Percentiles rank a stretch among this genome's conserved stretches.
These are phyloP conservation scores for Caulochytrium protostelioides DNA, from an alignment of 371 early-diverging fungal species.

Conservation along the genomic window DNA sequence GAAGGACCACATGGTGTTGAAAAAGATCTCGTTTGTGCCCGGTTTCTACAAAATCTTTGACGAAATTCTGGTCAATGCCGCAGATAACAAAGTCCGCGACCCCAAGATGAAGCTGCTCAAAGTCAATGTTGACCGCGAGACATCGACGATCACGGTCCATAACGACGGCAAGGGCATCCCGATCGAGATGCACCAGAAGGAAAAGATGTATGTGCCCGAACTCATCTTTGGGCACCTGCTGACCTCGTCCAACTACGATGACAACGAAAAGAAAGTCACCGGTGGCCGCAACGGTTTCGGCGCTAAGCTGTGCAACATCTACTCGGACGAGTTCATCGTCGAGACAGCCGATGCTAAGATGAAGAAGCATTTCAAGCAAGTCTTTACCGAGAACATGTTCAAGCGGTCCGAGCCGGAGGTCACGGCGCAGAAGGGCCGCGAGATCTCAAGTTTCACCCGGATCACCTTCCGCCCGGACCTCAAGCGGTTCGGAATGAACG, in stretches of 20 bases:
- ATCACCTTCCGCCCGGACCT: slow-evolving; percentile 97
- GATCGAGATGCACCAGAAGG: slow-evolving; percentile 79
- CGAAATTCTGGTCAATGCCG: slow-evolving; percentile 95
- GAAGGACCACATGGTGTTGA: slow-evolving; percentile 40
- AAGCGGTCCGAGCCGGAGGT: slow-evolving; percentile 49
- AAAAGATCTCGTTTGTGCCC: slow-evolving; percentile 71
- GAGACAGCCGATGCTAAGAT: slow-evolving; percentile 76
- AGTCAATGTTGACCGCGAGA: slow-evolving; percentile 69
- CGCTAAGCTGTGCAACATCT: slow-evolving; percentile 98
- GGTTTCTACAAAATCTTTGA: slow-evolving; percentile 99
- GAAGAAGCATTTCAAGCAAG: slow-evolving; percentile 60
- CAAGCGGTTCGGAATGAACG: slow-evolving; percentile 70
- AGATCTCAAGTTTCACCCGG: slow-evolving; percentile 54
- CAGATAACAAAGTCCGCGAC: slow-evolving; percentile 58
- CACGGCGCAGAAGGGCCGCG: slow-evolving; percentile 30
- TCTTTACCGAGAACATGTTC: slow-evolving; percentile 76
- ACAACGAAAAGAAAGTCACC: slow-evolving; percentile 91
- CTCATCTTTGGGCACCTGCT: slow-evolving; percentile 98
- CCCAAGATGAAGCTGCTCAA: slow-evolving; percentile 72
- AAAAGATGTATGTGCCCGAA: slow-evolving; percentile 94
- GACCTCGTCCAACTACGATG: slow-evolving; percentile 98
- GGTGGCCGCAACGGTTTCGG: slow-evolving; percentile 99
- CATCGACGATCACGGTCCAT: slow-evolving; percentile 68
- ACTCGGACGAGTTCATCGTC: slow-evolving; percentile 85
- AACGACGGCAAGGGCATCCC: slow-evolving; percentile 99